phyloP scores from a whole-genome alignment of 1,139 yeast genomes.

The Candida sojae region DNA sequence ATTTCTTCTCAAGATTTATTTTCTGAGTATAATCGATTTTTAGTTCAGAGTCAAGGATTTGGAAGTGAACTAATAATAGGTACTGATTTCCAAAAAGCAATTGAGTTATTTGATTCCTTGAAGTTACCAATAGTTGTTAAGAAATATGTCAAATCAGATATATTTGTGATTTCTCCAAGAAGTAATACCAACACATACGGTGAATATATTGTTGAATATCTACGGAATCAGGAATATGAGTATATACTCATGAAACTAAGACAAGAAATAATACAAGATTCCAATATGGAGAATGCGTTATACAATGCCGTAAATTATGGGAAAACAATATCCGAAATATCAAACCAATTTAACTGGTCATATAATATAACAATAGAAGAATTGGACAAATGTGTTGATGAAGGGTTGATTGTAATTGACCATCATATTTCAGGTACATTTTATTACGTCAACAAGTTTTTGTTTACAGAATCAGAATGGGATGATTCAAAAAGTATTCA shows the following conservation, averaged over 20 bases:
- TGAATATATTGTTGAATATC: constrained; percentile 25
- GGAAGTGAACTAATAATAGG: constrained; percentile 39
- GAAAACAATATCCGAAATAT: constrained; percentile 38
- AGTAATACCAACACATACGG: constrained; percentile 21
- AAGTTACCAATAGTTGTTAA: constrained; percentile 34
- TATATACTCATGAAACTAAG: constrained; percentile 28
- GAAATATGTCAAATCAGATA: constrained; percentile 36
- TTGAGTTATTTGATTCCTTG: constrained; percentile 31
- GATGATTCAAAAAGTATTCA: constrained; percentile 14
- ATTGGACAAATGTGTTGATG: constrained; percentile 56
- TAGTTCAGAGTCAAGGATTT: constrained; percentile 40
- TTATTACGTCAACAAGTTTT: constrained; percentile 37
- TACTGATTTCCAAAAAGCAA: constrained; percentile 31
- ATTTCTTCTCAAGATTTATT: constrained; percentile 44
- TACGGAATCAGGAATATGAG: constrained; percentile 25
- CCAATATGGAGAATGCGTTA: constrained; percentile 17
- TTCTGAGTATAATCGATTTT: constrained; percentile 44
- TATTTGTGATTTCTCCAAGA: constrained; percentile 32
- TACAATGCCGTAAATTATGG: constrained; percentile 30
- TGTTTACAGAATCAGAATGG: constrained; percentile 11
- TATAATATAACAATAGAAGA: constrained; percentile 70
- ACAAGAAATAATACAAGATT: constrained; percentile 21
- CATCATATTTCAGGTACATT: constrained; percentile 62
- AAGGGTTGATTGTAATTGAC: constrained; percentile 65
- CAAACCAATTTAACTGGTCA: constrained; percentile 57